A percentile compares a stretch with the other conserved stretches of the same genome.
Evolutionary conservation across 2,329 filamentous ascomycete genomes (phyloP).

Genomic region (Diaporthe citrichinensis): DNA sequence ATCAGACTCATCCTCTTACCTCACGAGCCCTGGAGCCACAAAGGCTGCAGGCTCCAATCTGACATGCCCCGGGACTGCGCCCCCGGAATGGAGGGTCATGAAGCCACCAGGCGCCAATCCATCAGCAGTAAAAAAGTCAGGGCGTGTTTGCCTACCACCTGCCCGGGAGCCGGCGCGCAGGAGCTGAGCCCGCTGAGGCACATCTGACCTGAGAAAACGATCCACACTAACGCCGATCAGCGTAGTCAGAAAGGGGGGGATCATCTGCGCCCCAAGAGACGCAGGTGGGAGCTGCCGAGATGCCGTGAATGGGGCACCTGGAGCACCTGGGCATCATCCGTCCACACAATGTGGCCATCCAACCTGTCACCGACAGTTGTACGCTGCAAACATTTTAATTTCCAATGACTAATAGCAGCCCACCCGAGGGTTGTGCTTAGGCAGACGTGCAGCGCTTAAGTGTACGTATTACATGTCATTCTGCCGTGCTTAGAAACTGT

Average conservation of each 20-base stretch:
- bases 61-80: conserved; percentile 21
- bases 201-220: conserved; percentile 17
- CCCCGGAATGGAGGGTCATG: conserved; percentile 19
- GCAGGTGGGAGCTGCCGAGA: conserved; percentile 21
- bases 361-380: conserved; percentile 21
- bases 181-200: conserved; percentile 14
- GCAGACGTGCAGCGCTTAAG: not conserved
- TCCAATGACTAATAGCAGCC: conserved; percentile 12
- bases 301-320: conserved; percentile 7
- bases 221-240: conserved; percentile 32
- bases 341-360: not conserved
- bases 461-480: not conserved
- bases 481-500: not conserved
- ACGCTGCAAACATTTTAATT: conserved; percentile 27
- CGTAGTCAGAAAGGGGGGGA: conserved; percentile 20
- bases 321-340: not conserved
- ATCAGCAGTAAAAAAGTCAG: conserved; percentile 2
- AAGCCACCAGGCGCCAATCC: conserved; percentile 27
- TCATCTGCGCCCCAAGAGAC: conserved; percentile 18
- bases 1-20: conserved; percentile 5
- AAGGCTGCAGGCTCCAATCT: conserved; percentile 28
- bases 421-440: not conserved
- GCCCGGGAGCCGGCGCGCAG: conserved; percentile 9
- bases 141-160: conserved; percentile 9
- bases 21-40: not conserved